Conservation (phyloP, 345 rosid species). For the Streptanthus diversifolius region DNA sequence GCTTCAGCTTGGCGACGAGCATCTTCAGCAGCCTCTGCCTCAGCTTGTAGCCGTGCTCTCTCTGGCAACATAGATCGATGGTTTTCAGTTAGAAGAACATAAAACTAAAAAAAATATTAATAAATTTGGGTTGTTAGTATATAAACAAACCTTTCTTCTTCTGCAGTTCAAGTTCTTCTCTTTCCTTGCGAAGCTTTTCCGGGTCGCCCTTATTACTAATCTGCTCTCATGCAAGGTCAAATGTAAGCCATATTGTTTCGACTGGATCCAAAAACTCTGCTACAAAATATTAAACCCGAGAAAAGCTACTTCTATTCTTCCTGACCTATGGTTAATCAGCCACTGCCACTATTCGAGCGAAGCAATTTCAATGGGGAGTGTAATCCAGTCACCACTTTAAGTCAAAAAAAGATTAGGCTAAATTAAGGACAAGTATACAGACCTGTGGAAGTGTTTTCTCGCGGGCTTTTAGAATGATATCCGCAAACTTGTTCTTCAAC, state of each 20-base stretch:
- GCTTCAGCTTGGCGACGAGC: constrained; percentile 82
- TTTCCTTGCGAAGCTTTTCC: constrained; percentile 71
- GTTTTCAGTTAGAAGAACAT: not conserved
- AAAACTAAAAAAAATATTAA: not conserved
- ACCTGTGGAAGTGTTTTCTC: constrained; percentile 90
- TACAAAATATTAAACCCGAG: not conserved
- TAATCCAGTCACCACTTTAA: not conserved
- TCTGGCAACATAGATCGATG: constrained; percentile 40
- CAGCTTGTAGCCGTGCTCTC: constrained; percentile 89
- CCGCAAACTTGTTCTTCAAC: constrained; percentile 82
- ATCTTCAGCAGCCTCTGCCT: constrained; percentile 89
- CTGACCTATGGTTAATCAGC: not conserved
- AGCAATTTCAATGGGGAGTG: not conserved
- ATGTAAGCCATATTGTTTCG: not conserved
- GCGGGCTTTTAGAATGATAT: constrained; percentile 87
- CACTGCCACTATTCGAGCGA: not conserved
- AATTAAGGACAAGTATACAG: constrained; percentile 8
- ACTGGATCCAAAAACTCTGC: not conserved
- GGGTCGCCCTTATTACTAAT: constrained; percentile 65
- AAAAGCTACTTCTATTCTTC: not conserved
- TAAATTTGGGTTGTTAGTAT: not conserved
- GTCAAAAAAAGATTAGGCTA: not conserved
- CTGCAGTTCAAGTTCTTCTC: constrained; percentile 80
- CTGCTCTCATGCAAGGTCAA: constrained; percentile 39
- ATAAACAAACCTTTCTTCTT: constrained; percentile 60